Evolutionary conservation across 805 yeast species (phyloP), one percentile per base, ranked within the genome.

Genomic region (Novakomyces olei): DNA sequence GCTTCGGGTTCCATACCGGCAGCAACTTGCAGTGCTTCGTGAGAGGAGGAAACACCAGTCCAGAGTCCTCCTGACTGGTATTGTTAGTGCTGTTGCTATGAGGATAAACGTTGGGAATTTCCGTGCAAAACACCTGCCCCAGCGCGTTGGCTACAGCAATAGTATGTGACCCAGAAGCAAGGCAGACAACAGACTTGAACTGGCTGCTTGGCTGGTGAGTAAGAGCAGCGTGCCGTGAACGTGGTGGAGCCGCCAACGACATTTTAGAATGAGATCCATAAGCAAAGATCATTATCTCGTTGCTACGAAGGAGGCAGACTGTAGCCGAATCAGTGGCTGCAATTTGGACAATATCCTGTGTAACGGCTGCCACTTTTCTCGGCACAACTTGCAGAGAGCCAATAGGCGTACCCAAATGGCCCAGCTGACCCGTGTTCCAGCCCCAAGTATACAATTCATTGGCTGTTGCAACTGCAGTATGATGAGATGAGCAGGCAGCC

Each of bases 401-500:
- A 14, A 38, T 39, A 7, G 12, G 47, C 39, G 41, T 41, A 10
- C 53, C 36, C 4, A 55, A 42, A 32, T 65, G 55, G 2, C 85
- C 85, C 71, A 79, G 67, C 48, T 79, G 92, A 0, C 93, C 93
- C 23, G 68, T 53, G 45, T 79, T 76, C 24, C 72, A 51, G 2
- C 93, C 93, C 92, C 92, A 79, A 25, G 67, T 49, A 37, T 54
- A 65, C 1, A 74, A 40, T 6, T 63, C 65, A 27, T 54, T 47
- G 5, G 53, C 55, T 0, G 70, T 54, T 38, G 59, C 72, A 0
- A 66, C 76, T 14, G 71, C 60, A 3, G 85, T 68, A 46, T 78
- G 91, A 8, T 72, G 59, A 30, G 63, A 68, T 3, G 92, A 76
- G 14, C 75, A 70, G 1, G 71, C 56, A 16, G 68, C 52, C 4